Conservation (phyloP, 2,329 filamentous ascomycete genomes). For the Chrysoporthe deuterocubensis region DNA sequence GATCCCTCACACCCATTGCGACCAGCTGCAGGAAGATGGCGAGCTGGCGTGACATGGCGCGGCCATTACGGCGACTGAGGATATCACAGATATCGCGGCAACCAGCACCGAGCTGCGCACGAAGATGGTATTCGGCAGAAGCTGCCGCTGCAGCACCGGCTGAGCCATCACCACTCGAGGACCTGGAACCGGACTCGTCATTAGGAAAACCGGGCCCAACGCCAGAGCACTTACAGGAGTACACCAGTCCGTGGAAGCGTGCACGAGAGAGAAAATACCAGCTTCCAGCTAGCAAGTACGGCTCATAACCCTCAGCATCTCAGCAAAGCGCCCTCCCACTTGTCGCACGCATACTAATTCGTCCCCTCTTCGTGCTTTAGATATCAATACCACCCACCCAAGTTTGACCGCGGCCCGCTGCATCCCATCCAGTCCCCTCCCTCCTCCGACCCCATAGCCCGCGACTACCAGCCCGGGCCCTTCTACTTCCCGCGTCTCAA, state of each 20-base stretch:
- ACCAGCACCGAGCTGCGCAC: constrained; percentile 39
- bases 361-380: constrained; percentile 50
- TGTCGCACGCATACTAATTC: constrained; percentile 18
- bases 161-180: constrained; percentile 40
- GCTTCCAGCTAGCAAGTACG: constrained; percentile 53
- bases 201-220: constrained; percentile 49
- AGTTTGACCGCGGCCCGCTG: constrained; percentile 91
- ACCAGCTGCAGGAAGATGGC: constrained; percentile 40
- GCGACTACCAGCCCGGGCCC: constrained; percentile 86
- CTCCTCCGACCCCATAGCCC: constrained; percentile 82
- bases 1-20: constrained; percentile 9
- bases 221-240: constrained; percentile 42
- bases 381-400: constrained; percentile 93
- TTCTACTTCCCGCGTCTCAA: constrained; percentile 86
- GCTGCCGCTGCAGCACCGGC: constrained; percentile 39
- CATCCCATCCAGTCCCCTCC: constrained; percentile 92
- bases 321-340: background rate
- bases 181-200: constrained; percentile 57
- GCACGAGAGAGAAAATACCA: constrained; percentile 40
- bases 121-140: constrained; percentile 53
- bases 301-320: constrained; percentile 27
- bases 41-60: constrained; percentile 46
- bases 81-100: constrained; percentile 19
- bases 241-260: constrained; percentile 47
- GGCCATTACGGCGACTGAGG: constrained; percentile 33